A percentile compares a stretch with the other conserved stretches of the same genome.
These are phyloP conservation scores for Coemansia sp. DNA, from an alignment of 192 early-diverging fungal species.

Conservation along the genomic window DNA sequence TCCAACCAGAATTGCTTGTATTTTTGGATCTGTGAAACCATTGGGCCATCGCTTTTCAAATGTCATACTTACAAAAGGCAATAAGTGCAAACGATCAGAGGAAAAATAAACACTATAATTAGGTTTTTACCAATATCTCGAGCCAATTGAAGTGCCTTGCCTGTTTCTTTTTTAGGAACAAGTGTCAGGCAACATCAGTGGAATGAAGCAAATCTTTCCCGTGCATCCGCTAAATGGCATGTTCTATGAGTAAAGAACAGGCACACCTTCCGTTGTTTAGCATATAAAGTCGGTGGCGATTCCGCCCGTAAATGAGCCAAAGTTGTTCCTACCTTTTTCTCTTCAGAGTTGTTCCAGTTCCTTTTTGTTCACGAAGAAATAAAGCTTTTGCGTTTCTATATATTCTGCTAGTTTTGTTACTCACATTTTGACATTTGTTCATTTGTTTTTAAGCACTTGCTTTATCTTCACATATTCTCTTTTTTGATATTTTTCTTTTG, in stretches of 20 bases:
- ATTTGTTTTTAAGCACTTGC: conserved; percentile 10
- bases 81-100: background rate
- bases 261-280: background rate
- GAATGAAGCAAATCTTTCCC: conserved; percentile 11
- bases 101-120: background rate
- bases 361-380: conserved; percentile 6
- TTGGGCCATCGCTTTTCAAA: conserved; percentile 4
- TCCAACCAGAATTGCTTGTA: conserved; percentile 4
- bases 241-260: background rate
- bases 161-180: background rate
- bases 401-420: conserved; percentile 3
- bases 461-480: conserved; percentile 12
- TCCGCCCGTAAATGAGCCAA: background rate
- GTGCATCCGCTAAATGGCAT: background rate
- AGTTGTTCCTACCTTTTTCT: background rate
- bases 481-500: conserved; percentile 12
- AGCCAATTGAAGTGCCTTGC: background rate
- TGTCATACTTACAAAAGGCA: background rate
- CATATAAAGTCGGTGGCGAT: background rate
- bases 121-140: background rate
- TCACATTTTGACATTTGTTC: too few species aligned
- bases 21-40: conserved; percentile 3
- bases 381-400: conserved; percentile 9
- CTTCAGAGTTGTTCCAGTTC: conserved; percentile 7
- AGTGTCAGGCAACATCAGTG: background rate